Conservation (phyloP, 176 grass and related monocot genomes). For the Aegilops umbellulata region DNA sequence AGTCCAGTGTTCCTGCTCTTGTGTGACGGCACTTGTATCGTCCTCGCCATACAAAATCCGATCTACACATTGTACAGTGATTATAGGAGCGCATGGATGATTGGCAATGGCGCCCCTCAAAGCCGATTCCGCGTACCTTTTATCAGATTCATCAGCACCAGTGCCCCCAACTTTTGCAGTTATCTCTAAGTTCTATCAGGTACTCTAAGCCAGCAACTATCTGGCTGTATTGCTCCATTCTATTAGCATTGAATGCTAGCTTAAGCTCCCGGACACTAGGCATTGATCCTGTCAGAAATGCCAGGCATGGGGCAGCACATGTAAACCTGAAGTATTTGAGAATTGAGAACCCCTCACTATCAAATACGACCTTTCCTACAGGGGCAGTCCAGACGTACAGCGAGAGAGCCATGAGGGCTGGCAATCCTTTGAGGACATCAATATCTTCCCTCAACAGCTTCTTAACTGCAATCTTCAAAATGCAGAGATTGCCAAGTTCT, state of each 20-base stretch:
- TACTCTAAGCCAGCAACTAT: not conserved
- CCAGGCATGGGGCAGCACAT: not conserved
- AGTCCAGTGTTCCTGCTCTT: not conserved
- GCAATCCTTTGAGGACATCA: not conserved
- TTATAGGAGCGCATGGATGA: not conserved
- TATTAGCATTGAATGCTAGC: not conserved
- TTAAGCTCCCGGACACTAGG: not conserved
- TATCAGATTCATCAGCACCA: not conserved
- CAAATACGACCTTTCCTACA: not conserved
- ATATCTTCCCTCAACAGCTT: not conserved
- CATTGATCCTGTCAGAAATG: not conserved
- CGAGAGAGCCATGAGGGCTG: not conserved
- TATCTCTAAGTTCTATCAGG: not conserved
- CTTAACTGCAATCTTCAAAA: not conserved
- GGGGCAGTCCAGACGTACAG: not conserved
- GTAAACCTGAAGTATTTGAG: conserved; percentile 1
- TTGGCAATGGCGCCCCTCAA: not conserved
- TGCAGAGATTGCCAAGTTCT: not conserved
- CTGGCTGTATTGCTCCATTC: not conserved
- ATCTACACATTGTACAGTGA: not conserved
- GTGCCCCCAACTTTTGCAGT: not conserved
- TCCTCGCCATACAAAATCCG: not conserved
- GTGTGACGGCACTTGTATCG: not conserved
- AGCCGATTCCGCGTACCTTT: not conserved
- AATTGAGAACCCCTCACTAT: not conserved